Evolutionary conservation across 331 rosid genomes (phyloP).

Genomic region (Pyrus hybrid): DNA sequence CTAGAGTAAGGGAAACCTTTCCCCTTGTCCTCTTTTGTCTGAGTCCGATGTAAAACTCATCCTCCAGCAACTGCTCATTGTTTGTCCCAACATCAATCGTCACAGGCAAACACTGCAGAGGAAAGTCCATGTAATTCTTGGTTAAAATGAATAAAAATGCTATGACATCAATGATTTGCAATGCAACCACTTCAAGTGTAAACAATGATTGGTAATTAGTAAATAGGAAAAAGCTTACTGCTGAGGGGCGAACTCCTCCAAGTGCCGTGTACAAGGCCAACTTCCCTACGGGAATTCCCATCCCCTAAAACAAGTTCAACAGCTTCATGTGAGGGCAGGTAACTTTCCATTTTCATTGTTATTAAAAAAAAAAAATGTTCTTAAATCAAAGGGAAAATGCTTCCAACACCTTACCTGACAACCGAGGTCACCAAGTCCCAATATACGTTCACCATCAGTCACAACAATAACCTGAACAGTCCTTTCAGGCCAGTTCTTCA

Average conservation of each 20-base stretch:
- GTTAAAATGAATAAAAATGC: not conserved
- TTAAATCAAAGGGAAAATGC: too few relatives aligned
- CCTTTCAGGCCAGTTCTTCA: constrained; percentile 95
- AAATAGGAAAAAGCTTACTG: constrained; percentile 44
- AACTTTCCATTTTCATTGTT: not conserved
- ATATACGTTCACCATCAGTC: constrained; percentile 96
- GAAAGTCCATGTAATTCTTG: not conserved
- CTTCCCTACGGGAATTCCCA: constrained; percentile 99
- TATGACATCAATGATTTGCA: not conserved
- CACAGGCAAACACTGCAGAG: constrained; percentile 82
- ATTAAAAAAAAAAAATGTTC: not conserved
- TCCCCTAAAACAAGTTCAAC: constrained; percentile 54
- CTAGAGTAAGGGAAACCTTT: constrained; percentile 35
- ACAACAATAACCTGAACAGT: constrained; percentile 89
- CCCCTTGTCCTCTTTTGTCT: constrained; percentile 88
- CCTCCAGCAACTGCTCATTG: constrained; percentile 69
- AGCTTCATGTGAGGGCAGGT: constrained; percentile 4
- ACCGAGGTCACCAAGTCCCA: constrained; percentile 99
- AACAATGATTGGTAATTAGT: not conserved
- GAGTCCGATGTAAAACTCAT: constrained; percentile 93
- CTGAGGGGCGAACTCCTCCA: constrained; percentile 97
- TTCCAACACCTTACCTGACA: constrained; percentile 57
- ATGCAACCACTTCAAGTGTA: not conserved
- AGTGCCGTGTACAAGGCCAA: constrained; percentile 87
- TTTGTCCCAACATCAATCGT: constrained; percentile 97